A percentile compares a stretch with the other conserved stretches of the same genome.
Conservation (phyloP, 116 monocot genomes). For the Trichopus zeylanicus region DNA sequence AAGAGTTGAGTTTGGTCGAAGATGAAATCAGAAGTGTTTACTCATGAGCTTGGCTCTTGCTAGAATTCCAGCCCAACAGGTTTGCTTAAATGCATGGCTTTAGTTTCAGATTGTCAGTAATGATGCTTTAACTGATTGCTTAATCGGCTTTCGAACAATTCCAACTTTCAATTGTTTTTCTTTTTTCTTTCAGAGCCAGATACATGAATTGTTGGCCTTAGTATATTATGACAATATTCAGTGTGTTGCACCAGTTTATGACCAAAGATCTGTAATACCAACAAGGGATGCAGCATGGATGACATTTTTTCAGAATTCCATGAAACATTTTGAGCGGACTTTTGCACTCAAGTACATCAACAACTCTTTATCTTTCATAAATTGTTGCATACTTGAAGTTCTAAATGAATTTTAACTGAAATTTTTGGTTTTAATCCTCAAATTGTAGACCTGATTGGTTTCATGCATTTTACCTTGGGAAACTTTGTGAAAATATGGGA, state of each 20-base stretch:
- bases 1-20: conserved; percentile 89
- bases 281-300: conserved; percentile 72
- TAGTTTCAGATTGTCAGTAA: neutral
- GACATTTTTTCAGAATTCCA: conserved; percentile 65
- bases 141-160: neutral
- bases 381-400: neutral
- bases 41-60: conserved; percentile 89
- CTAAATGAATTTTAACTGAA: conserved; percentile 5
- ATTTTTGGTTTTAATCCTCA: conserved; percentile 1
- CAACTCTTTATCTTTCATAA: conserved; percentile 1
- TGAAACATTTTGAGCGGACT: conserved; percentile 93
- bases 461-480: conserved; percentile 92
- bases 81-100: conserved; percentile 1
- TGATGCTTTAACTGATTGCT: neutral
- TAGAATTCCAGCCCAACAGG: conserved; percentile 55
- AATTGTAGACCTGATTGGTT: conserved; percentile 80
- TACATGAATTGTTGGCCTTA: conserved; percentile 86
- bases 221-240: conserved; percentile 98
- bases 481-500: conserved; percentile 91
- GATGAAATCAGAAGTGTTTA: conserved; percentile 77
- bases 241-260: conserved; percentile 96
- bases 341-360: conserved; percentile 53
- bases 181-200: conserved; percentile 47
- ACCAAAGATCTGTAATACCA: conserved; percentile 71
- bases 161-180: neutral